phyloP scores from a whole-genome alignment of 2,329 filamentous ascomycete genomes.

The Ramularia collo-cygni region DNA sequence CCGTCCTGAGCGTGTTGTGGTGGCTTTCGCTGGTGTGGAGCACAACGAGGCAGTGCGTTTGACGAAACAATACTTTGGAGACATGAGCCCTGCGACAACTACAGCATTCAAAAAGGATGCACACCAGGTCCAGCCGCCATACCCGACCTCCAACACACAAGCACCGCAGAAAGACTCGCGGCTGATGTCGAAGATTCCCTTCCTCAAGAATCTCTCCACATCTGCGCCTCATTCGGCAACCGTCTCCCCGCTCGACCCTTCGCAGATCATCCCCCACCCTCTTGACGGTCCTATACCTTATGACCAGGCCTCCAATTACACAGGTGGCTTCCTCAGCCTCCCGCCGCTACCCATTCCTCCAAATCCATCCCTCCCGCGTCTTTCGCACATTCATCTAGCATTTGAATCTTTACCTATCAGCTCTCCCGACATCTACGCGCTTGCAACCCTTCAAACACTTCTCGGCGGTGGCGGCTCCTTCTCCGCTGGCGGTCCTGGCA shows the following conservation, averaged over 20 bases:
- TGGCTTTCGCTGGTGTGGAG: constrained; percentile 88
- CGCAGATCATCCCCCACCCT: constrained; percentile 36
- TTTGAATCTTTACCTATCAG: constrained; percentile 91
- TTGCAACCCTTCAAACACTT: constrained; percentile 90
- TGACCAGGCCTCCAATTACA: constrained; percentile 68
- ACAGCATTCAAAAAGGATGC: constrained; percentile 18
- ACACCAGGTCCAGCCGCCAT: constrained; percentile 27
- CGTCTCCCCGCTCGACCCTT: constrained; percentile 47
- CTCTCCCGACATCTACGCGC: constrained; percentile 88
- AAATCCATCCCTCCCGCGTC: constrained; percentile 69
- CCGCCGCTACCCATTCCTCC: constrained; percentile 70
- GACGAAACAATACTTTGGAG: constrained; percentile 80
- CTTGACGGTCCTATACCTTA: constrained; percentile 50
- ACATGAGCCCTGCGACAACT: constrained; percentile 54
- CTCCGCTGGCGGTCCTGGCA: constrained; percentile 90
- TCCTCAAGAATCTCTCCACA: constrained; percentile 82
- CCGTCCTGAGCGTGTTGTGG: constrained; percentile 81
- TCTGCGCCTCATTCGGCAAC: constrained; percentile 59
- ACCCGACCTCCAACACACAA: constrained; percentile 26
- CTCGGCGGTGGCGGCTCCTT: constrained; percentile 95
- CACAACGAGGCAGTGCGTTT: constrained; percentile 73
- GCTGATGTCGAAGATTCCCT: constrained; percentile 75
- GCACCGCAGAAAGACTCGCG: constrained; percentile 52
- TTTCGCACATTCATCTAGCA: constrained; percentile 90
- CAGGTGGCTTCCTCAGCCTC: constrained; percentile 83